Conservation (phyloP, 805 yeast species). For the Ogataea populi-albae region DNA sequence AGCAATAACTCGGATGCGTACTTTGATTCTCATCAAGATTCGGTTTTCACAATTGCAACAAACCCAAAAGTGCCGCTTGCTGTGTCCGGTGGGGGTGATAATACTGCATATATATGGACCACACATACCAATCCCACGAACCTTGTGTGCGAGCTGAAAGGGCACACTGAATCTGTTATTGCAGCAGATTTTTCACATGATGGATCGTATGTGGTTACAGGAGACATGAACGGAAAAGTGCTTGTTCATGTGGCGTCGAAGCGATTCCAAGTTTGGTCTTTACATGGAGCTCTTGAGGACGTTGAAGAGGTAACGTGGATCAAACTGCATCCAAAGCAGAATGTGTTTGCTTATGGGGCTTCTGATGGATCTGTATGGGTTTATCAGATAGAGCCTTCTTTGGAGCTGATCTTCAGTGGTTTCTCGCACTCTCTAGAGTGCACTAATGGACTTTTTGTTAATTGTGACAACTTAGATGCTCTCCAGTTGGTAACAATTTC, state of each 20-base stretch:
- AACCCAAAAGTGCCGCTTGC: constrained; percentile 86
- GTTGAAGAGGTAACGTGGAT: constrained; percentile 91
- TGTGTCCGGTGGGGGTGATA: constrained; percentile 95
- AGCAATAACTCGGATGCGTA: constrained; percentile 85
- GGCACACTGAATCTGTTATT: constrained; percentile 86
- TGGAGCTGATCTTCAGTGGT: constrained; percentile 74
- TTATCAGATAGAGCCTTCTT: constrained; percentile 64
- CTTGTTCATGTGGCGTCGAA: constrained; percentile 67
- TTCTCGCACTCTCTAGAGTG: constrained; percentile 79
- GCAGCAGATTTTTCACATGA: constrained; percentile 80
- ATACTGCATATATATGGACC: constrained; percentile 87
- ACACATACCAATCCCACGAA: constrained; percentile 83
- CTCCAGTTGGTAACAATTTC: constrained; percentile 71
- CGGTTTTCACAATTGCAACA: constrained; percentile 73
- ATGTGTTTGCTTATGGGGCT: constrained; percentile 87
- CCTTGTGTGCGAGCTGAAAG: constrained; percentile 69
- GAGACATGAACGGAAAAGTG: constrained; percentile 91
- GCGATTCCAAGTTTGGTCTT: constrained; percentile 82
- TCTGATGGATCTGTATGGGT: constrained; percentile 94
- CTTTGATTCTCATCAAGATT: constrained; percentile 87
- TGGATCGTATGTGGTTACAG: constrained; percentile 80
- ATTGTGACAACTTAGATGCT: constrained; percentile 52
- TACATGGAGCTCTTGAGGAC: constrained; percentile 70
- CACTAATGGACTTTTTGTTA: constrained; percentile 74
- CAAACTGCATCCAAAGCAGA: constrained; percentile 69